Percentiles rank a stretch among this genome's conserved stretches.
Evolutionary conservation across 192 early-diverging fungal species (phyloP).

Genomic region (Thamnidium elegans): DNA sequence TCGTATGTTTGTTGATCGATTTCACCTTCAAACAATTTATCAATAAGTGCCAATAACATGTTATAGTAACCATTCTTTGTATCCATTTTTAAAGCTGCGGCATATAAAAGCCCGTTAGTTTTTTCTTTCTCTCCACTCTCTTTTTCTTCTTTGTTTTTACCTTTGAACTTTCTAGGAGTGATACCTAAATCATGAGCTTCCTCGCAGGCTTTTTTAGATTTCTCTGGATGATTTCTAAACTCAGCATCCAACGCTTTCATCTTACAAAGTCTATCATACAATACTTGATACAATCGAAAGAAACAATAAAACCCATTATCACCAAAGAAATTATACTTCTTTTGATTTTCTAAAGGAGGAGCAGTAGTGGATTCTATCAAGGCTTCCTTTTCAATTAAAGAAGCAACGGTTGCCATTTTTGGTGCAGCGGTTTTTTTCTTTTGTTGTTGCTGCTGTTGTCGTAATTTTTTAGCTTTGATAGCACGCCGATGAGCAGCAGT

Average conservation of each 20-base stretch:
- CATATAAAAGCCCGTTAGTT: background rate
- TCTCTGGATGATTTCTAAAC: constrained; percentile 47
- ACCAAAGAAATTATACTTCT: constrained; percentile 69
- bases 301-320: constrained; percentile 90
- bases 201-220: constrained; percentile 51
- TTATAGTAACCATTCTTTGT: constrained; percentile 65
- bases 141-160: constrained; percentile 23
- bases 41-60: constrained; percentile 68
- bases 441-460: background rate
- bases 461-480: background rate
- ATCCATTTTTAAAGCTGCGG: constrained; percentile 49
- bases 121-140: background rate
- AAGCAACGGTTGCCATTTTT: constrained; percentile 26
- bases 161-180: constrained; percentile 41
- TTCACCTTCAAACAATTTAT: constrained; percentile 76
- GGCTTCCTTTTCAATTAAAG: constrained; percentile 36
- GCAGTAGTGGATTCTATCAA: constrained; percentile 11
- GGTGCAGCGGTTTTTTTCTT: constrained; percentile 17
- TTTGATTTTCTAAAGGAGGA: constrained; percentile 19
- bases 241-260: constrained; percentile 76
- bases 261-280: constrained; percentile 70
- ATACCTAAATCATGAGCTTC: constrained; percentile 55
- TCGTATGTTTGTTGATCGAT: constrained; percentile 82
- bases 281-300: constrained; percentile 79
- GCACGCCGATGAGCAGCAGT: background rate